These are phyloP conservation scores for Agaricus subrufescens DNA, from an alignment of 768 basidiomycete species.

Conservation along the genomic window DNA sequence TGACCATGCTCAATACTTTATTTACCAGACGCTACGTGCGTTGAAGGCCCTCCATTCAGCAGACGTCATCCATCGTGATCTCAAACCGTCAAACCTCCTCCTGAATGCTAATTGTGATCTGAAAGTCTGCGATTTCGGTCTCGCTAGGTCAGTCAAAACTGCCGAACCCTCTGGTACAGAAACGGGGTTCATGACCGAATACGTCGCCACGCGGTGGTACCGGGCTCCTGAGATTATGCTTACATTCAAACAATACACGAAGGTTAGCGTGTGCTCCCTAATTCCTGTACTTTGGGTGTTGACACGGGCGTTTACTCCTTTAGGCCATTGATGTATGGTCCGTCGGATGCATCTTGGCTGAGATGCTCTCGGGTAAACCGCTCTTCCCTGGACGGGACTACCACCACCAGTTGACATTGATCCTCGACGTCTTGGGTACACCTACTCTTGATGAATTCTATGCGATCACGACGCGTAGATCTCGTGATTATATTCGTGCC, in stretches of 20 bases:
- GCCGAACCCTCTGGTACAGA: constrained; percentile 83
- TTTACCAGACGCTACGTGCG: constrained; percentile 94
- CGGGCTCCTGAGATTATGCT: constrained; percentile 99
- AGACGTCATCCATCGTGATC: constrained; percentile 91
- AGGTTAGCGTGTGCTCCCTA: constrained; percentile 39
- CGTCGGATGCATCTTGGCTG: constrained; percentile 84
- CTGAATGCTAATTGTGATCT: constrained; percentile 96
- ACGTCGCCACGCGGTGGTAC: constrained; percentile 98
- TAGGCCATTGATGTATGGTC: constrained; percentile 89
- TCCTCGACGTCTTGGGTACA: constrained; percentile 95
- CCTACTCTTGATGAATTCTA: constrained; percentile 98
- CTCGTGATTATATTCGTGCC: constrained; percentile 92
- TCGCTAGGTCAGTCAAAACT: constrained; percentile 85
- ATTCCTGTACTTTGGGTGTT: neutral
- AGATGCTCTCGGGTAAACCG: constrained; percentile 96
- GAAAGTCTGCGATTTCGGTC: constrained; percentile 93
- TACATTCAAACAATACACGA: constrained; percentile 98
- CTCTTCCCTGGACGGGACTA: constrained; percentile 96
- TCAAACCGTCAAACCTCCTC: constrained; percentile 94
- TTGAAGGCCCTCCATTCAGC: constrained; percentile 94
- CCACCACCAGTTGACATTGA: constrained; percentile 93
- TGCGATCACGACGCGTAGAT: constrained; percentile 88
- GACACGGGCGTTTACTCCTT: constrained; percentile 9
- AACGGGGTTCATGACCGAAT: constrained; percentile 93
- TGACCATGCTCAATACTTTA: constrained; percentile 96